Conservation (phyloP, 805 yeast species). For the Yarrowia yakushimensis region DNA sequence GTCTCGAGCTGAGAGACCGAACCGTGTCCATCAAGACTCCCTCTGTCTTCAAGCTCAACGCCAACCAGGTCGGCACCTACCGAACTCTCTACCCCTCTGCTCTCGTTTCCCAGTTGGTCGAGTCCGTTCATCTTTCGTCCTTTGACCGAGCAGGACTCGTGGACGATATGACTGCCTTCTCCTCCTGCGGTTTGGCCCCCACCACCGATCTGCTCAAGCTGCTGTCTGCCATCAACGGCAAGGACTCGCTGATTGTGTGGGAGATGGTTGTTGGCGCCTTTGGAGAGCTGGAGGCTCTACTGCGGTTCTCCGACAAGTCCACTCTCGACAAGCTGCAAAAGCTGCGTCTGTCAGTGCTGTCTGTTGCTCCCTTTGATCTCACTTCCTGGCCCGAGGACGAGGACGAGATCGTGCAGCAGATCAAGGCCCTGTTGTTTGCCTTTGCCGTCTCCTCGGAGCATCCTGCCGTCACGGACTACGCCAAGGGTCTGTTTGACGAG, state of each 20-base stretch:
- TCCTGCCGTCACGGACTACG: constrained; percentile 37
- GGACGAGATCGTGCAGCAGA: constrained; percentile 62
- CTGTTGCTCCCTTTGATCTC: constrained; percentile 47
- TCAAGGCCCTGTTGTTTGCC: constrained; percentile 51
- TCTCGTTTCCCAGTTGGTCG: constrained; percentile 51
- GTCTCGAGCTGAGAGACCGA: constrained; percentile 53
- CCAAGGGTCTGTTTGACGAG: constrained; percentile 46
- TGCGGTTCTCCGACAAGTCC: constrained; percentile 47
- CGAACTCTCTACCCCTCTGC: constrained; percentile 54
- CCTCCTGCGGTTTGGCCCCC: constrained; percentile 49
- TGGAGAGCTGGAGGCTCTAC: constrained; percentile 43
- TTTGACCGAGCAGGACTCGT: constrained; percentile 63
- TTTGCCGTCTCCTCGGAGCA: constrained; percentile 38
- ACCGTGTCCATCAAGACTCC: constrained; percentile 46
- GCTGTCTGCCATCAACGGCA: constrained; percentile 49
- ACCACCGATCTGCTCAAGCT: constrained; percentile 50
- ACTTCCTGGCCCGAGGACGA: constrained; percentile 52
- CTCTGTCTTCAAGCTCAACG: constrained; percentile 53
- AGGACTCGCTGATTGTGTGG: constrained; percentile 53
- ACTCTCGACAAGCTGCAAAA: constrained; percentile 48
- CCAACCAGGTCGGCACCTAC: constrained; percentile 58
- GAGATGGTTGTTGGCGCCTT: constrained; percentile 45
- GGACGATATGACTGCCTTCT: constrained; percentile 55
- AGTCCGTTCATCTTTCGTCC: constrained; percentile 51
- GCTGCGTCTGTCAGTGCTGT: constrained; percentile 40